Conservation (phyloP, 208 protist genomes). For the Trypanosoma grayi region DNA sequence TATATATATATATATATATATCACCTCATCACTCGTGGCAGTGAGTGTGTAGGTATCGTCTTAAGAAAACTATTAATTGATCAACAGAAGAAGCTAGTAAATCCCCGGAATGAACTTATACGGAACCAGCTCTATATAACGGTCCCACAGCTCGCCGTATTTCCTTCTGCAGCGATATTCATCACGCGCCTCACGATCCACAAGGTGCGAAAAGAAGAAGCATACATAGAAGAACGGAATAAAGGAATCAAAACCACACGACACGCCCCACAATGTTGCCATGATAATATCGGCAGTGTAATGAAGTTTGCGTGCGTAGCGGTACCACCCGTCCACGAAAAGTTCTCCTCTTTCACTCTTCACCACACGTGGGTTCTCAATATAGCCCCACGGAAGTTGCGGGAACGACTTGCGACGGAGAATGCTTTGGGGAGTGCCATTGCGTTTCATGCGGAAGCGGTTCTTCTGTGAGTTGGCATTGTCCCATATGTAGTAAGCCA, state of each 20-base stretch:
- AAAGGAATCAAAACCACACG: constrained; percentile 86
- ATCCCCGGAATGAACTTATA: constrained; percentile 96
- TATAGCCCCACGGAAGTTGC: constrained; percentile 89
- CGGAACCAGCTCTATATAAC: constrained; percentile 91
- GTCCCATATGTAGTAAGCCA: constrained; percentile 94
- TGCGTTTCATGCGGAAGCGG: constrained; percentile 89
- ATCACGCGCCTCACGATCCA: constrained; percentile 90
- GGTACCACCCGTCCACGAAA: constrained; percentile 93
- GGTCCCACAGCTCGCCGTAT: constrained; percentile 95
- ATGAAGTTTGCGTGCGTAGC: constrained; percentile 93
- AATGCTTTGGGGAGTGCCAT: constrained; percentile 65
- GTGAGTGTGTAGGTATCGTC: not conserved
- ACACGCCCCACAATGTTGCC: constrained; percentile 90
- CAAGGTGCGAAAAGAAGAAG: constrained; percentile 92
- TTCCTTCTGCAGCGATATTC: constrained; percentile 82
- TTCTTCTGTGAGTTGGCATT: constrained; percentile 94
- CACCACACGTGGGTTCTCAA: constrained; percentile 90
- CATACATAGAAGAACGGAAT: constrained; percentile 95
- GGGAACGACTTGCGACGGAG: constrained; percentile 87
- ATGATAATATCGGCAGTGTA: constrained; percentile 94
- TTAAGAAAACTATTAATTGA: not conserved
- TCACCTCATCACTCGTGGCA: not conserved
- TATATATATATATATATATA: constrained; percentile 15
- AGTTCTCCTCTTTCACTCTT: constrained; percentile 84
- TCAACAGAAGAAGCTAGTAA: constrained; percentile 76